Base-by-base conservation (phyloP, 2,329 filamentous ascomycete genomes). In the Botrytis byssoidea region DNA sequence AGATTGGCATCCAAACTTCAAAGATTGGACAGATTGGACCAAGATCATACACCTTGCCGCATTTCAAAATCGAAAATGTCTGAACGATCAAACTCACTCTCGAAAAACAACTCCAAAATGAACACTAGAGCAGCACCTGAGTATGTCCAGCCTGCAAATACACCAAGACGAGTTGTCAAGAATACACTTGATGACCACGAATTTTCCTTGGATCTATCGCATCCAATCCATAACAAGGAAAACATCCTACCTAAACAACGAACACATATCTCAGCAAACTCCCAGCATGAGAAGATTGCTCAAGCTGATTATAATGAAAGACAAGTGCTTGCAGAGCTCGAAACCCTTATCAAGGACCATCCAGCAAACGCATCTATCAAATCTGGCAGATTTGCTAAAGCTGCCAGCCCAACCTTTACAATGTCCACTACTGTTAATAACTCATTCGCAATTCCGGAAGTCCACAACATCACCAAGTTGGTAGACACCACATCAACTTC, bases 1-100 rank as follows among this genome's bases (percentile, higher is more conserved):
- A 68, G 55, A 57, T 68, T 68, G 32, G 51, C 51, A 5, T 57
- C 48, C 25, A 68, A 68, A 57, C 35, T 68, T 86, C 65, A 61
- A 65, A 74, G 29, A 29, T 51, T 65, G 22, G 55, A 46, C 35
- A 74, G 29, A 29, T 51, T 65, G 25, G 55, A 46, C 35, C 59
- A 84, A 83, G 22, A 76, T 76, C 32, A 70, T 40, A 51, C 63
- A 44, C 70, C 66, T 25, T 68, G 66, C 20, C 48, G 66, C 32
- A 3, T 37, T 32, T 12, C 48, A 16, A 74, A 59, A 59, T 71
- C 40, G 25, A 64, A 61, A 42, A 29, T 67, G 22, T 51, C 60
- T 6, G 60, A 73, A 69, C 66, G 64, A 37, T 32, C 68, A n/a
- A 60, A 32, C 61, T 69, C 64, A 25, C 42, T 20, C 48, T 48